Evolutionary conservation across 805 yeast species (phyloP).

Genomic region (Metschnikowia bowlesiae): DNA sequence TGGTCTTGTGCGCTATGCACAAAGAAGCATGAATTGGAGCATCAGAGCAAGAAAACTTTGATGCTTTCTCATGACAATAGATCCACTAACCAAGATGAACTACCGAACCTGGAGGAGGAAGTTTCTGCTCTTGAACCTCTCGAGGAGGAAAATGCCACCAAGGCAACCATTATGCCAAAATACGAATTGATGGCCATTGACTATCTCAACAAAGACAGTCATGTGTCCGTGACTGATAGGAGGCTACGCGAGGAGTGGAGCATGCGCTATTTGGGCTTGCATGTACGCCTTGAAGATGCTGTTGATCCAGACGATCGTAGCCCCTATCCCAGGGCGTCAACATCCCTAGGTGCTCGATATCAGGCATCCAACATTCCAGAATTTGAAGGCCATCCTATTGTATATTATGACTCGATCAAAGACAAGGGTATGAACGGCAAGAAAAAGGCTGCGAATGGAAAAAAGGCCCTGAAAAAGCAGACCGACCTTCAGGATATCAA

Average conservation of each 20-base stretch:
- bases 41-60: conserved; percentile 33
- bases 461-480: conserved; percentile 15
- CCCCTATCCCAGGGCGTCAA: conserved; percentile 76
- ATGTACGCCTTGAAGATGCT: conserved; percentile 70
- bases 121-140: not conserved
- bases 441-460: conserved; percentile 12
- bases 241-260: conserved; percentile 73
- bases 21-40: conserved; percentile 47
- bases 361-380: conserved; percentile 66
- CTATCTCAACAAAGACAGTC: conserved; percentile 46
- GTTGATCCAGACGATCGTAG: conserved; percentile 67
- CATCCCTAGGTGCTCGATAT: conserved; percentile 68
- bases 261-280: conserved; percentile 72
- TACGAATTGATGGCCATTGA: conserved; percentile 56
- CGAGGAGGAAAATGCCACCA: not conserved
- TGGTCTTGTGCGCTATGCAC: conserved; percentile 86
- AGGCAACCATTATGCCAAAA: conserved; percentile 34
- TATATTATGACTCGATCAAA: conserved; percentile 52
- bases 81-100: conserved; percentile 34
- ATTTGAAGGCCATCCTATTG: conserved; percentile 57
- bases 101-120: conserved; percentile 9
- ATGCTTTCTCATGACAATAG: conserved; percentile 43
- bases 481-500: conserved; percentile 17
- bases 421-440: conserved; percentile 4
- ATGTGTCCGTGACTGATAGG: conserved; percentile 40